Evolutionary conservation across 495 filamentous ascomycete genomes (phyloP).

Genomic region (Penicillium bialowiezense): DNA sequence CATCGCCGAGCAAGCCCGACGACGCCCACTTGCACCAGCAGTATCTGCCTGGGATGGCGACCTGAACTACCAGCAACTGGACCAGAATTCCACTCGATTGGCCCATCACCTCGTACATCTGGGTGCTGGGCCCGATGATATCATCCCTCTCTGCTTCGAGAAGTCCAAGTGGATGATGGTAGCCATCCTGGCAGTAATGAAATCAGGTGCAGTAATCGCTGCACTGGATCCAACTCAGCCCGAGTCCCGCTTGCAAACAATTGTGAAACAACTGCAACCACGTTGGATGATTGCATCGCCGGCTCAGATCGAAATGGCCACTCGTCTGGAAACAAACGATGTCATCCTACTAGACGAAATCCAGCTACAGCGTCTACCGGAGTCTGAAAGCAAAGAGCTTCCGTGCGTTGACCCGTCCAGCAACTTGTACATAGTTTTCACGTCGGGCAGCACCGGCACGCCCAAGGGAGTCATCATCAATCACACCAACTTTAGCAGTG

Average conservation of each 20-base stretch:
- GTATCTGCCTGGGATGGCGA: slow-evolving; percentile 47
- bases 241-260: background rate
- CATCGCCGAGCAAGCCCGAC: too few relatives aligned
- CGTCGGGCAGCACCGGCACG: slow-evolving; percentile 29
- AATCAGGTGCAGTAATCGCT: background rate
- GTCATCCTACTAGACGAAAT: background rate
- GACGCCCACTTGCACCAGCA: background rate
- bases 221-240: background rate
- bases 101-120: slow-evolving; percentile 24
- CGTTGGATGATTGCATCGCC: slow-evolving; percentile 11
- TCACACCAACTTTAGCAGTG: background rate
- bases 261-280: background rate
- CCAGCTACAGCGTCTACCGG: background rate
- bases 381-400: background rate
- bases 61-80: slow-evolving; percentile 48
- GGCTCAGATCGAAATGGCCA: too few relatives aligned
- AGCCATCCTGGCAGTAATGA: slow-evolving; percentile 17
- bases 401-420: background rate
- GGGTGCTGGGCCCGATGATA: slow-evolving; percentile 29
- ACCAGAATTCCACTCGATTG: slow-evolving; percentile 13
- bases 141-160: background rate
- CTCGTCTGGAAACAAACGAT: background rate
- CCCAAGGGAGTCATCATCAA: background rate
- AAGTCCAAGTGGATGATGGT: slow-evolving; percentile 46
- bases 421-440: background rate